A percentile compares a stretch with the other conserved stretches of the same genome.
Conservation (phyloP, 768 basidiomycete species). For the Trametes cubensis region DNA sequence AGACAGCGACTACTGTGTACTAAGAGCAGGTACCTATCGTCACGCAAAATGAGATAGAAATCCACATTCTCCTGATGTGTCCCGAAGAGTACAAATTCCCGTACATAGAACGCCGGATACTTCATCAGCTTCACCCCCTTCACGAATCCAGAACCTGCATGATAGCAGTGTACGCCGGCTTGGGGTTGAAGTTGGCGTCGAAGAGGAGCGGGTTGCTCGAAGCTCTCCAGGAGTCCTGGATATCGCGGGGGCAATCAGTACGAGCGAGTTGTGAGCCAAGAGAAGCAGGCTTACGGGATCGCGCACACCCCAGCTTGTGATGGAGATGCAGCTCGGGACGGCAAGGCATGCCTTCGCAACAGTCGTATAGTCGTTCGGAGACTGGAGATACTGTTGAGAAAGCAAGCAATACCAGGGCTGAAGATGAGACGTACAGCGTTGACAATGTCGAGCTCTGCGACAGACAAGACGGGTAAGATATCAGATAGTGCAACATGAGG, state of each 20-base stretch:
- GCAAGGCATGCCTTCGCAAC: slow-evolving; percentile 51
- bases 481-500: background rate
- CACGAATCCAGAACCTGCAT: slow-evolving; percentile 31
- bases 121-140: background rate
- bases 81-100: background rate
- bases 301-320: slow-evolving; percentile 54
- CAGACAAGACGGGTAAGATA: background rate
- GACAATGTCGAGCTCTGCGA: slow-evolving; percentile 31
- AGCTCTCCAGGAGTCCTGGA: slow-evolving; percentile 50
- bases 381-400: slow-evolving; percentile 3
- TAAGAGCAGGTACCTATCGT: too few relatives aligned
- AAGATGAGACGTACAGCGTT: slow-evolving; percentile 24
- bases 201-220: slow-evolving; percentile 48
- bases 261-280: background rate
- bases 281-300: slow-evolving; percentile 38
- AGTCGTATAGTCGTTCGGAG: slow-evolving; percentile 46
- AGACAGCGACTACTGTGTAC: too few relatives aligned
- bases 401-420: background rate
- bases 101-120: background rate
- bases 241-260: too few relatives aligned
- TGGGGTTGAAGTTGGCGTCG: slow-evolving; percentile 49
- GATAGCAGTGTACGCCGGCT: slow-evolving; percentile 41
- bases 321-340: slow-evolving; percentile 45
- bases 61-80: background rate
- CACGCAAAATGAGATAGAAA: background rate